A percentile compares a stretch with the other conserved stretches of the same genome.
Evolutionary conservation across 2,329 filamentous ascomycete species (phyloP).

Genomic region (Fusarium hostae): DNA sequence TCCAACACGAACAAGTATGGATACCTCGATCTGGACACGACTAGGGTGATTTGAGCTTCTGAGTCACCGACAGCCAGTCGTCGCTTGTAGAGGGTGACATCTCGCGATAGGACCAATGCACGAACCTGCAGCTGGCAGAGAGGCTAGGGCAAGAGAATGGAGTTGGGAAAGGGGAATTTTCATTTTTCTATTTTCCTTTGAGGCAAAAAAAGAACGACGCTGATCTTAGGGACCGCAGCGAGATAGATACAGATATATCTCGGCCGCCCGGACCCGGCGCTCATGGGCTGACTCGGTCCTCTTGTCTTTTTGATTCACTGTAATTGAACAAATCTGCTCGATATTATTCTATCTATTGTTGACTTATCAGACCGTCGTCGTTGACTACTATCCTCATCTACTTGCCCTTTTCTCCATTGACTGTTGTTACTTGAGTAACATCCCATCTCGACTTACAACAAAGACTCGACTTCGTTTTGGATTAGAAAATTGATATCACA

Average conservation of each 20-base stretch:
- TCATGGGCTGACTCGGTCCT: slow-evolving; percentile 20
- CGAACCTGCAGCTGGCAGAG: slow-evolving; percentile 25
- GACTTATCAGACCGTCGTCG: not conserved
- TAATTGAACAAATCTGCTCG: slow-evolving; percentile 2
- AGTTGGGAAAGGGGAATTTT: slow-evolving; percentile 7
- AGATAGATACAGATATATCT: slow-evolving; percentile 47
- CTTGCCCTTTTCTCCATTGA: slow-evolving; percentile 21
- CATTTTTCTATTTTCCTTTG: slow-evolving; percentile 2
- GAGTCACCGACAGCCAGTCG: slow-evolving; percentile 46
- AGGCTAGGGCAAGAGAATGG: slow-evolving; percentile 12
- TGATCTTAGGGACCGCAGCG: slow-evolving; percentile 18
- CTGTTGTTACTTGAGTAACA: slow-evolving; percentile 1
- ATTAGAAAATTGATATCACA: slow-evolving; percentile 19
- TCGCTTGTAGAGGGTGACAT: slow-evolving; percentile 27
- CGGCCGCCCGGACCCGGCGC: slow-evolving; percentile 31
- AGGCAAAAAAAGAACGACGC: slow-evolving; percentile 24
- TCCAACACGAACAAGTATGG: slow-evolving; percentile 7
- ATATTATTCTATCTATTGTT: slow-evolving; percentile 12
- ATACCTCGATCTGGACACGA: slow-evolving; percentile 15
- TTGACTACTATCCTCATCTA: slow-evolving; percentile 2
- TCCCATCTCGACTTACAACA: slow-evolving; percentile 9
- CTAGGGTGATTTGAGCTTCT: slow-evolving; percentile 30
- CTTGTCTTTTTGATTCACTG: slow-evolving; percentile 22
- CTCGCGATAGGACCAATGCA: slow-evolving; percentile 43
- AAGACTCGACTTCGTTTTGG: not conserved